Base-by-base conservation (phyloP, 2,329 filamentous ascomycete species). In the Chaetothyriales sp. region DNA sequence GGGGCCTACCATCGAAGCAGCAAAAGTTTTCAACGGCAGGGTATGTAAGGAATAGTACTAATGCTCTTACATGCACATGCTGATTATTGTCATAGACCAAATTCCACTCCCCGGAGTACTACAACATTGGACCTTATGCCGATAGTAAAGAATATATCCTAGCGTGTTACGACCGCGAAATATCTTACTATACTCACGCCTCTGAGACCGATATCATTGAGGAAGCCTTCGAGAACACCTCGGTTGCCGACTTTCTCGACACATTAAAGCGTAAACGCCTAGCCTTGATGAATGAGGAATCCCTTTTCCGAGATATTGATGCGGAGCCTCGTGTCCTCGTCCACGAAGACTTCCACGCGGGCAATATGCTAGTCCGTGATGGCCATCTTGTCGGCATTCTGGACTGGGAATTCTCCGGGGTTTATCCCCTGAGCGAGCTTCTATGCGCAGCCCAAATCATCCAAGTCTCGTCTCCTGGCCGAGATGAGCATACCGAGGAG, bases 391-490 rank as follows among this genome's bases (percentile, higher is more conserved):
- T 60, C 6, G 43, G 53, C 45, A 60, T 64, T 46, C 56, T 64
- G 18, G 60, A 62, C 25, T 63, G 57, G 59, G 61, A 64, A 47
- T 58, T 58, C 45, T 56, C 61, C 46, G 60, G 60, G 4, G 63
- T 51, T 43, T 60, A 55, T 9, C 57, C 59, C 10, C 10, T 36
- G 28, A 36, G 28, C 12, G 28, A 36, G 12, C 28, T 36, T 36
- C 12, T 12, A 36, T 3, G 28, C 8, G 8, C 28, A 36, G 12
- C 12, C 28, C 8, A 2, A 36, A 12, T 36, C 28, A 12, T 36
- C 12, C 28, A 36, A 12, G 28, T 5, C 12, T 36, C 28, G 10
- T 36, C 28, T 36, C 28, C 28, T 5, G 28, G 28, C 8, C 28
- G 28, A 36, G 28, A 36, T 12, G 28, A 12, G 8, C 28, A 10